These are phyloP conservation scores for Nothophaeocryptopus gaeumannii DNA, from an alignment of 2,329 filamentous ascomycete species.

Conservation along the genomic window DNA sequence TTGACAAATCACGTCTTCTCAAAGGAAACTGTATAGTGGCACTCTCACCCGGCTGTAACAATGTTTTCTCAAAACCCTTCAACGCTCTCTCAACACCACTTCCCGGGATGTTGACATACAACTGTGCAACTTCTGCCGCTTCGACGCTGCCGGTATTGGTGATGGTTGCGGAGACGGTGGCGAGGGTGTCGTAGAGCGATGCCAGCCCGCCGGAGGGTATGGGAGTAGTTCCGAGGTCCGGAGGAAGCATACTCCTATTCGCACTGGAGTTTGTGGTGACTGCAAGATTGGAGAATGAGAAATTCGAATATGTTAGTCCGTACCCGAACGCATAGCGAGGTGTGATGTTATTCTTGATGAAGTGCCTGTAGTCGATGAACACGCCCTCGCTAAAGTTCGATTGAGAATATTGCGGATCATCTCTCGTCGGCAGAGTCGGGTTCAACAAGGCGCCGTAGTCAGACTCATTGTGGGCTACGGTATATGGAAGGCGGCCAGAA, in stretches of 20 bases:
- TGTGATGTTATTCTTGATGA: constrained; percentile 40
- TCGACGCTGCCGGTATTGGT: constrained; percentile 60
- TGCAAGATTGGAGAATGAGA: constrained; percentile 37
- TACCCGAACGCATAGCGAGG: constrained; percentile 46
- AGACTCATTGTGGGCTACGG: constrained; percentile 28
- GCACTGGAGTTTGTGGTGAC: constrained; percentile 2
- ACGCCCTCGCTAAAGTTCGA: constrained; percentile 39
- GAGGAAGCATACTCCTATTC: constrained; percentile 14
- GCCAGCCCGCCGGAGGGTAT: constrained; percentile 19
- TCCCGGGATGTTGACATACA: constrained; percentile 45
- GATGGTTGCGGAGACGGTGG: constrained; percentile 56
- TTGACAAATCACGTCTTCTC: constrained; percentile 22
- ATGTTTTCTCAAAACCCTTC: constrained; percentile 41
- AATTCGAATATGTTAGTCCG: constrained; percentile 45
- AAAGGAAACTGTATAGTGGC: constrained; percentile 17
- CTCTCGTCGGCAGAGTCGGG: constrained; percentile 13
- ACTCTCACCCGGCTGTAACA: constrained; percentile 24
- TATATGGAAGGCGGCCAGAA: constrained; percentile 32
- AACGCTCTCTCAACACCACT: constrained; percentile 28
- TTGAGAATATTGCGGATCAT: constrained; percentile 25
- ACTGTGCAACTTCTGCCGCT: constrained; percentile 54
- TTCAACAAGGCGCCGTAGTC: constrained; percentile 30
- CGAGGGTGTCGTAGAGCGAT: constrained; percentile 61
- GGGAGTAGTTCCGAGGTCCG: constrained; percentile 11
- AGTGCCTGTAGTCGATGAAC: constrained; percentile 45